A percentile compares a stretch with the other conserved stretches of the same genome.
These are phyloP conservation scores for Chara braunii DNA, from an alignment of 139 green algal genomes.

Conservation along the genomic window DNA sequence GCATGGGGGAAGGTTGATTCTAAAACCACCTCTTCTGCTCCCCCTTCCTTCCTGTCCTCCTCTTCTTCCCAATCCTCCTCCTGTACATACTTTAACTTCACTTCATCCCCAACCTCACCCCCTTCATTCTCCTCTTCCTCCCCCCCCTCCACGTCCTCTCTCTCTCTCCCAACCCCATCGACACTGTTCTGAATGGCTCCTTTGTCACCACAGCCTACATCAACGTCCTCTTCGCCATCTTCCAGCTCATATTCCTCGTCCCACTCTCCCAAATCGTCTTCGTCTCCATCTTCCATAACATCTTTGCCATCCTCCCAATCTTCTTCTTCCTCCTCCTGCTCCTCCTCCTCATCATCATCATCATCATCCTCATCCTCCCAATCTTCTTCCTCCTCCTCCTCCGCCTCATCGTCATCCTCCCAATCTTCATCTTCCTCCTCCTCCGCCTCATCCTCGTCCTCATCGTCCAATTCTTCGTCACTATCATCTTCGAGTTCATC, in stretches of 20 bases:
- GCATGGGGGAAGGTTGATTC: no score
- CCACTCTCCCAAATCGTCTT: no score
- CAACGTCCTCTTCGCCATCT: neutral
- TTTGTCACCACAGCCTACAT: neutral
- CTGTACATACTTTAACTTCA: slow-evolving; percentile 1
- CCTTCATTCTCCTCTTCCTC: slow-evolving; percentile 10
- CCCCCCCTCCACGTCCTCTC: neutral
- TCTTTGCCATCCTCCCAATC: slow-evolving; percentile 1
- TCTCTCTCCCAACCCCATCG: no score
- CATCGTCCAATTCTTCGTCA: slow-evolving; percentile 7
- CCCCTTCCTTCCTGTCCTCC: no score
- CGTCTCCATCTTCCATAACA: neutral
- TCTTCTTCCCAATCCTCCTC: slow-evolving; percentile 5
- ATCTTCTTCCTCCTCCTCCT: slow-evolving; percentile 16
- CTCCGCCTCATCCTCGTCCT: slow-evolving; percentile 4
- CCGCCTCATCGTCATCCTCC: neutral
- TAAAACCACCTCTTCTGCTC: no score
- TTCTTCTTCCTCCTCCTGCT: slow-evolving; percentile 16
- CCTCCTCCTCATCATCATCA: neutral
- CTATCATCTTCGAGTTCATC: neutral
- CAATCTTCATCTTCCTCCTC: neutral
- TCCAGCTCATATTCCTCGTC: slow-evolving; percentile 23
- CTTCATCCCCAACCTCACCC: slow-evolving; percentile 14
- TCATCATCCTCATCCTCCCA: neutral
- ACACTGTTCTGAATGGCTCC: no score